A percentile compares a stretch with the other conserved stretches of the same genome.
phyloP scores from a whole-genome alignment of 371 early-diverging fungal species.

The Apophysomyces elegans region DNA sequence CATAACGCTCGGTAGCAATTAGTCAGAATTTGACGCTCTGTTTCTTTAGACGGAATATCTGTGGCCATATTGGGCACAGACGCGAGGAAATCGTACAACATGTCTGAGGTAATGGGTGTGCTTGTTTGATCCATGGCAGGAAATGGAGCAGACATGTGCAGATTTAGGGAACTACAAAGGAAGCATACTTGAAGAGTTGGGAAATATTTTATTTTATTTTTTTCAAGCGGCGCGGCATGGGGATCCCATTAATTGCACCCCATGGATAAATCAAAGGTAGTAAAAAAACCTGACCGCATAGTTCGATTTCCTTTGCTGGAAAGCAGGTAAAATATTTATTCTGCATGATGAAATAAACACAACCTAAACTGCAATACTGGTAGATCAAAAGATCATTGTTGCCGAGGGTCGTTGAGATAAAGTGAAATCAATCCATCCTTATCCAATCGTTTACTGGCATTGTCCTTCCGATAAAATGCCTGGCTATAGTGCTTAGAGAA shows the following conservation, averaged over 20 bases:
- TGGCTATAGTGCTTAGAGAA: too few species aligned
- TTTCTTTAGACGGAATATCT: conserved; percentile 24
- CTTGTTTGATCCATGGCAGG: conserved; percentile 6
- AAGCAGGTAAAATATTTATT: too few species aligned
- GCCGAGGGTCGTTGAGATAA: too few species aligned
- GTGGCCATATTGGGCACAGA: conserved; percentile 42
- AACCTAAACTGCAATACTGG: too few species aligned
- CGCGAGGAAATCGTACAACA: conserved; percentile 37
- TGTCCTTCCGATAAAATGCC: too few species aligned
- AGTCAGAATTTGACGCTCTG: conserved; percentile 42
- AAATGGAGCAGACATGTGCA: conserved; percentile 10
- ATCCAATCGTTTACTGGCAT: too few species aligned
- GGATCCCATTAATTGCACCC: not conserved
- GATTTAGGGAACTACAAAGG: not conserved
- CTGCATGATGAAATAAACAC: too few species aligned
- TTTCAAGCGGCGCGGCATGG: conserved; percentile 3
- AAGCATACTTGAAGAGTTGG: not conserved
- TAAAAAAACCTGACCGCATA: too few species aligned
- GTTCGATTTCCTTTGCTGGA: too few species aligned
- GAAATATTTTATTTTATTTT: not conserved
- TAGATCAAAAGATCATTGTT: too few species aligned
- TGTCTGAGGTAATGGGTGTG: conserved; percentile 22
- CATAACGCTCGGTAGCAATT: conserved; percentile 52
- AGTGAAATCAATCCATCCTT: too few species aligned
- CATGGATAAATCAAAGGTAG: too few species aligned